phyloP scores from a whole-genome alignment of 441 rosid species.

The Bocquillonia castaneifolia region DNA sequence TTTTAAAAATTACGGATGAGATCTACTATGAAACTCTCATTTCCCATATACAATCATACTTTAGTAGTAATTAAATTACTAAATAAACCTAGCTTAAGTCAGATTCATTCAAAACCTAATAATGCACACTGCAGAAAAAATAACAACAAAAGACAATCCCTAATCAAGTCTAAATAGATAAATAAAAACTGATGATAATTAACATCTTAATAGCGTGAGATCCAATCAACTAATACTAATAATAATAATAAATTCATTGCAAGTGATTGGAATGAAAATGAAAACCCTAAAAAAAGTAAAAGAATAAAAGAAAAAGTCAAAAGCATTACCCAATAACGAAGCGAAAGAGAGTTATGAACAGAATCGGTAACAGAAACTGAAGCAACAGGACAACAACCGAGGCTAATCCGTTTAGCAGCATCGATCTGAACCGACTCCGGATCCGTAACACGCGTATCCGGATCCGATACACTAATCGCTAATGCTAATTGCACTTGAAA shows the following conservation, averaged over 20 bases:
- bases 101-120: not conserved
- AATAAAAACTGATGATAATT: not conserved
- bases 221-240: constrained; percentile 3
- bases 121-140: no score
- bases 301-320: not conserved
- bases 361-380: constrained; percentile 43
- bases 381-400: constrained; percentile 52
- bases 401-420: constrained; percentile 92
- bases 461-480: constrained; percentile 90
- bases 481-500: constrained; percentile 87
- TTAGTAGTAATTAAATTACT: not conserved
- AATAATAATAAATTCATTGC: not conserved
- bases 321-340: constrained; percentile 67
- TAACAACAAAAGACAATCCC: not conserved
- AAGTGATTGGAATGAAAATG: constrained; percentile 6
- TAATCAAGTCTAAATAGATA: not conserved
- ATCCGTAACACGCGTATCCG: constrained; percentile 49
- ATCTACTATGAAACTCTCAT: not conserved
- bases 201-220: constrained; percentile 5
- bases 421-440: constrained; percentile 92
- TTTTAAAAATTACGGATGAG: not conserved
- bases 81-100: not conserved
- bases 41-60: not conserved
- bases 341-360: constrained; percentile 61
- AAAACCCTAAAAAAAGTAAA: constrained; percentile 12